These are phyloP conservation scores for Cladobotryum protrusum DNA, from an alignment of 2,329 filamentous ascomycete species.

Conservation along the genomic window DNA sequence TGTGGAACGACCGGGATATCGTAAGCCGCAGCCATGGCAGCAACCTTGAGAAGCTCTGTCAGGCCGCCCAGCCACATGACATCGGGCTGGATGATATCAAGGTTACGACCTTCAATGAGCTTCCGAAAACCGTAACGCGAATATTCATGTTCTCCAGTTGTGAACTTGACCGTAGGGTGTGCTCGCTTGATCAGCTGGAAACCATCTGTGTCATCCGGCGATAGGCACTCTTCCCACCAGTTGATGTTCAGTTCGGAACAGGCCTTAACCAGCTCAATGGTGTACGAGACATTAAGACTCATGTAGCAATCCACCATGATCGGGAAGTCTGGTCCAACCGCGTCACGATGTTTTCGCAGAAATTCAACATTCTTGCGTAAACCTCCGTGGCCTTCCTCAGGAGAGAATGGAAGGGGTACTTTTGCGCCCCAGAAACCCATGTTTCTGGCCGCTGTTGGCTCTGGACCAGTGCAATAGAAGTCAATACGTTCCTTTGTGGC, in stretches of 20 bases:
- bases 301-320: conserved; percentile 97
- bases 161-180: conserved; percentile 87
- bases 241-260: conserved; percentile 82
- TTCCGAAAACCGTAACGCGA: conserved; percentile 93
- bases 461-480: conserved; percentile 93
- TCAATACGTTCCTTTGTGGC: conserved; percentile 76
- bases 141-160: conserved; percentile 93
- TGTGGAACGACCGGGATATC: conserved; percentile 95
- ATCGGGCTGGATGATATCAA: conserved; percentile 92
- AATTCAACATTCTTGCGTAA: conserved; percentile 87
- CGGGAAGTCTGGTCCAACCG: conserved; percentile 83
- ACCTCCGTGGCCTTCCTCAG: conserved; percentile 76
- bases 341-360: conserved; percentile 74
- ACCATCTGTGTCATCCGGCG: conserved; percentile 86
- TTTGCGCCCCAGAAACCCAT: conserved; percentile 92
- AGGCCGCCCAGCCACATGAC: conserved; percentile 96
- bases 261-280: conserved; percentile 81
- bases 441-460: conserved; percentile 69
- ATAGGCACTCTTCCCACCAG: conserved; percentile 96
- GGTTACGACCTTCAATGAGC: conserved; percentile 81
- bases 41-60: conserved; percentile 85
- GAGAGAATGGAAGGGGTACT: conserved; percentile 82
- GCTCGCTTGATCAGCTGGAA: conserved; percentile 86
- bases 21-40: conserved; percentile 84
- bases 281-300: conserved; percentile 88